phyloP scores from a whole-genome alignment of 2,329 filamentous ascomycete genomes.

The Capronia coronata region DNA sequence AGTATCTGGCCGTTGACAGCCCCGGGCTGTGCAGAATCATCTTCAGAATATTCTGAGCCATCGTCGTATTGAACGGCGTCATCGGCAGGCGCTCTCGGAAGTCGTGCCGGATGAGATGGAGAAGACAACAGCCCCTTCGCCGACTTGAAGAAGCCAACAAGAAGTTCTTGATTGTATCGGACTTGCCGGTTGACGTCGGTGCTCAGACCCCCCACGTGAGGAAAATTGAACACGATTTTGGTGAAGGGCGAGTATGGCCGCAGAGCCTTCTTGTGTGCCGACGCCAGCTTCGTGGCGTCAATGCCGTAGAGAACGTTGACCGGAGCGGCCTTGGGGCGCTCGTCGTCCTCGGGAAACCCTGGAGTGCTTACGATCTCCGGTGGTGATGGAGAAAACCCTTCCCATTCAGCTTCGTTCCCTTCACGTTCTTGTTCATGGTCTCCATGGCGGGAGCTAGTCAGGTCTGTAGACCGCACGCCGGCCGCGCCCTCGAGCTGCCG shows the following conservation, averaged over 20 bases:
- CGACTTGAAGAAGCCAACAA: constrained; percentile 45
- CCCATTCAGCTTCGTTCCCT: constrained; percentile 22
- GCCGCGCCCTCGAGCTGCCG: background rate
- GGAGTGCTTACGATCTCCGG: background rate
- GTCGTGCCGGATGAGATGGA: constrained; percentile 6
- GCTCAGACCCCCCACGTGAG: constrained; percentile 84
- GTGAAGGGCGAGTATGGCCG: constrained; percentile 52
- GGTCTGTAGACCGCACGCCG: background rate
- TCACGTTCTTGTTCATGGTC: constrained; percentile 5
- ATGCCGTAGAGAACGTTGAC: constrained; percentile 37
- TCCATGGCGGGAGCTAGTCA: background rate
- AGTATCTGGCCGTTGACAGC: constrained; percentile 53
- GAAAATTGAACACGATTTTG: constrained; percentile 90
- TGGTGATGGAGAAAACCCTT: constrained; percentile 25
- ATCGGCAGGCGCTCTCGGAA: background rate
- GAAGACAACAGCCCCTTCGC: constrained; percentile 36
- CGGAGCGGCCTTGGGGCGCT: constrained; percentile 24
- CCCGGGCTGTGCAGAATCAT: constrained; percentile 15
- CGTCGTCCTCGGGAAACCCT: background rate
- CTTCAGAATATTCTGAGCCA: constrained; percentile 22
- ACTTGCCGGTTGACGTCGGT: constrained; percentile 95
- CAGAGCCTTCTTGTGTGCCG: constrained; percentile 28
- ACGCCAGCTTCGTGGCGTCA: constrained; percentile 39
- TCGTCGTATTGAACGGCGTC: constrained; percentile 17
- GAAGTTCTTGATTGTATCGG: constrained; percentile 68